Conservation (phyloP, 2,329 filamentous ascomycete genomes). For the Sclerotiophoma versabilis region DNA sequence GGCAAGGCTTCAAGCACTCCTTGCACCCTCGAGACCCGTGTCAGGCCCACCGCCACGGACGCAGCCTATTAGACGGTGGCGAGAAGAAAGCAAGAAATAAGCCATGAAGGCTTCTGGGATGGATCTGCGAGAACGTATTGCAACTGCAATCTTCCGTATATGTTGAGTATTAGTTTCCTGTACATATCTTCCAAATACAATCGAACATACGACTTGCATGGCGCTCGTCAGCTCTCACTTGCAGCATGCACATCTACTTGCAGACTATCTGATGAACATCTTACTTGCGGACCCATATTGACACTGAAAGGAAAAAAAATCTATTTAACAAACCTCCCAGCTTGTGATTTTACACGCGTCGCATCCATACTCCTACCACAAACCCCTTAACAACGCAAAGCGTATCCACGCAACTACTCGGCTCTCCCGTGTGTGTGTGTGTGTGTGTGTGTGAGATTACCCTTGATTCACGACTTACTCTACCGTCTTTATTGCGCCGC, state of each 20-base stretch:
- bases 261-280: too few relatives aligned
- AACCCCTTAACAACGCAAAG: too few relatives aligned
- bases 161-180: constrained; percentile 5
- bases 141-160: not conserved
- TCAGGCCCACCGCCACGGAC: constrained; percentile 29
- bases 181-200: constrained; percentile 11
- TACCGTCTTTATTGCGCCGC: too few relatives aligned
- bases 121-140: not conserved
- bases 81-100: not conserved
- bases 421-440: too few relatives aligned
- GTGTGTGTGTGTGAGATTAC: too few relatives aligned
- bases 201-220: constrained; percentile 4
- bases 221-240: not conserved
- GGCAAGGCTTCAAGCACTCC: constrained; percentile 23
- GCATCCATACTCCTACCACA: too few relatives aligned
- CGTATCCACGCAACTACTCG: too few relatives aligned
- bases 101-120: not conserved
- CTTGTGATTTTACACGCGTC: too few relatives aligned
- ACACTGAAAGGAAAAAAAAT: too few relatives aligned
- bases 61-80: constrained; percentile 1
- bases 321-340: too few relatives aligned
- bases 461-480: too few relatives aligned
- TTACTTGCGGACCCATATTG: too few relatives aligned
- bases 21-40: constrained; percentile 32
- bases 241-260: not conserved